Evolutionary conservation across 345 rosid species (phyloP), one percentile per base, ranked within the genome.

Genomic region (Brassica carinata): DNA sequence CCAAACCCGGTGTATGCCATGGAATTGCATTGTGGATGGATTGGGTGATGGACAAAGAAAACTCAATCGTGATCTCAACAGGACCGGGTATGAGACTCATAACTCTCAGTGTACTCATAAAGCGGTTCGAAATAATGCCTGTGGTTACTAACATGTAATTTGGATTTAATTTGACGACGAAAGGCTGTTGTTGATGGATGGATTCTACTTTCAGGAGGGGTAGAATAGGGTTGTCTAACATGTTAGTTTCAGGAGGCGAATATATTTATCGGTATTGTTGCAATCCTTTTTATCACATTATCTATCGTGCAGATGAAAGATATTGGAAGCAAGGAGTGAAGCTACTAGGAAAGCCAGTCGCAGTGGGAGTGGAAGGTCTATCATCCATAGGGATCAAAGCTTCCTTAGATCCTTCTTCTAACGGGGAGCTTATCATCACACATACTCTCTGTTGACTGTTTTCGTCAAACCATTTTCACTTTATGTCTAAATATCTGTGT

Each of bases 1-100:
- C 80, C 0, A 82, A 86, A 73, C 36, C 78, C 7, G 98, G 97
- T 71, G 79, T 85, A 26, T 96, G 98, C 85, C 98, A 96, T 71
- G 97, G 97, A 67, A 86, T 93, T 81, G 96, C 79, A 57, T 79
- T 96, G 15, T 92, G 99, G 99, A 85, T 96, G 71, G 99, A 96
- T 77, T 91, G 96, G 98, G 92, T 89, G 72, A 84, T 96, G 91
- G 96, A 93, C 85, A 75, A 86, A 17, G 85, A 84, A 63, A 83
- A 86, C 58, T 83, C 88, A 30, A 79, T 81, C 0, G 82, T 92
- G 27, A 27, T 89, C 78, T 86, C 97, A 53, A 89, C 92, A 9
- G 91, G 99, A 31, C 97, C 97, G 29, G 93, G 98, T 95, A 89
- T 31, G 3, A 29, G 51, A 33, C 58, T 59, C 68, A 59, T 17